Conservation (phyloP, 306 rosid genomes). For the Gastrolobium villosum region DNA sequence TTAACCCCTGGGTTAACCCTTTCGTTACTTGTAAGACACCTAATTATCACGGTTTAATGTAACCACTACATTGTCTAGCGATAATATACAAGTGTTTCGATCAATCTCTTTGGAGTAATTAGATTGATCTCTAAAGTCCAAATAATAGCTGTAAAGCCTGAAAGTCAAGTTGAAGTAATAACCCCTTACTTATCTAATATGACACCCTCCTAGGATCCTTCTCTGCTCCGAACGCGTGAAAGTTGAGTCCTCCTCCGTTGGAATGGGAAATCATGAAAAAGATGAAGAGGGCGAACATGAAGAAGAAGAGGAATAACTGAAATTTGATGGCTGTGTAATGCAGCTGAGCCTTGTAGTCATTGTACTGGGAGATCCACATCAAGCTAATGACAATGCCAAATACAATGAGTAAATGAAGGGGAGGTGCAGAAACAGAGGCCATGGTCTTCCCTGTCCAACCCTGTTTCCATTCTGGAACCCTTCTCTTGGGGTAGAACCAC, state of each 20-base stretch:
- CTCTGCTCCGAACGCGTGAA: conserved; percentile 22
- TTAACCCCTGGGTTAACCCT: neutral
- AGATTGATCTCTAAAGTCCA: too few relatives aligned
- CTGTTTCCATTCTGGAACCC: conserved; percentile 77
- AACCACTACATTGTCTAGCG: neutral
- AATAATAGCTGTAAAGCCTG: too few relatives aligned
- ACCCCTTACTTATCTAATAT: too few relatives aligned
- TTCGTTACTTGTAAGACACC: neutral
- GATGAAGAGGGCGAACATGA: conserved; percentile 61
- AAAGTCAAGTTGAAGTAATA: too few relatives aligned
- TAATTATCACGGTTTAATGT: neutral
- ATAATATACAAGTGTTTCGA: too few relatives aligned
- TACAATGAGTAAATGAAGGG: conserved; percentile 65
- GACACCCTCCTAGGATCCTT: too few relatives aligned
- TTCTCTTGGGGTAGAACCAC: conserved; percentile 66
- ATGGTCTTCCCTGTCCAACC: conserved; percentile 64
- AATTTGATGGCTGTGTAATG: conserved; percentile 53
- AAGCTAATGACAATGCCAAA: conserved; percentile 73
- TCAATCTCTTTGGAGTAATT: too few relatives aligned
- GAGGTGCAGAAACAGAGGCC: conserved; percentile 66
- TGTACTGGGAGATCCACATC: conserved; percentile 69
- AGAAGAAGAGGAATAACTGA: conserved; percentile 62
- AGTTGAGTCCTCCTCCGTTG: conserved; percentile 47
- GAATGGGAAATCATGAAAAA: conserved; percentile 63
- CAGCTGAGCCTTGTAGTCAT: conserved; percentile 58